Evolutionary conservation across 441 rosid species (phyloP), one percentile per base, ranked within the genome.

Genomic region (Euphorbia schlechtendalii): DNA sequence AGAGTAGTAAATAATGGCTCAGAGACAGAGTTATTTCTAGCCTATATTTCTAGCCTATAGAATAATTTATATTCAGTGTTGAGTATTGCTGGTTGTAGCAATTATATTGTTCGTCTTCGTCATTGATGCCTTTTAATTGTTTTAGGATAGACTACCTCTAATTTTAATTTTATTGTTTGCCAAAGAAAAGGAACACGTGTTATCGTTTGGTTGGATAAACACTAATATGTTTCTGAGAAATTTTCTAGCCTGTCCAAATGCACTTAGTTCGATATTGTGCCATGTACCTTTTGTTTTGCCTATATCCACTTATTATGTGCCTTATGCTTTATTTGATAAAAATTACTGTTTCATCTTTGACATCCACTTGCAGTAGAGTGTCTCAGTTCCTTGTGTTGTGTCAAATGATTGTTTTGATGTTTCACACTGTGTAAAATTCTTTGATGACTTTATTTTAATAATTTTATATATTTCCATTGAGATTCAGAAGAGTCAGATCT

Each of bases 401-500:
- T 28, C 20, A 30, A 10, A 36, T 30, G 1, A 40, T 17, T 43
- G 10, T 28, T 4, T 58, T 20, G 5, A 20, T n/a, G 1, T 36
- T 18, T 20, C 40, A 7, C 3, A 22, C 18, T 24, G 28, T 51
- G 7, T 69, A 25, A 25, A 27, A 24, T 48, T 20, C 61, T 21
- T 15, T 27, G 11, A 32, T 46, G 28, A 55, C 49, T 45, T 41
- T 27, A 32, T 62, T 59, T 8, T 66, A 41, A 32, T 20, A 51
- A 20, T 45, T 45, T 67, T 49, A 69, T 64, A 60, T 66, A 49
- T 59, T 27, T 3, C 12, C 63, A 17, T 55, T 78, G 64, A 79
- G 66, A n/a, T 62, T 65, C 86, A 89, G 98, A 88, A 80, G 96
- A 91, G 65, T 78, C 92, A 62, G 98, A 91, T 30, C 94, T 94